Evolutionary conservation across 177 flowering plant species (phyloP).

Genomic region (Tripterygium wilfordii): DNA sequence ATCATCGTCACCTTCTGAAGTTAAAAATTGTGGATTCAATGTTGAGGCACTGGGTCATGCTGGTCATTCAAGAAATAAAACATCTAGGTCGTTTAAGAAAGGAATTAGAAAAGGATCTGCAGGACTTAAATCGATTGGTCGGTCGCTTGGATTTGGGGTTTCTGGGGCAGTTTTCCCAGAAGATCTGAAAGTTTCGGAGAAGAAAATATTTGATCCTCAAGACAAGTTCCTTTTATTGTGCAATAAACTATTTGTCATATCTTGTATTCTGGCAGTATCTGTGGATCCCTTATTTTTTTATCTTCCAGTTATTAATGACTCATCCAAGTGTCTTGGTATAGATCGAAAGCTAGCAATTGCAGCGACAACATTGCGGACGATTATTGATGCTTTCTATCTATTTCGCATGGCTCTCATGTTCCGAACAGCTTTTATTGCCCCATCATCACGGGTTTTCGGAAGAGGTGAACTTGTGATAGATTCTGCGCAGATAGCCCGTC

Average conservation of each 20-base stretch:
- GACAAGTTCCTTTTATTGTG: conserved; percentile 72
- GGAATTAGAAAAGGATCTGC: conserved; percentile 85
- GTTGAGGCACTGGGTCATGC: conserved; percentile 45
- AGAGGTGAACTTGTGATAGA: conserved; percentile 96
- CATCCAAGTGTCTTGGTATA: conserved; percentile 58
- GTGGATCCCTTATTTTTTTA: conserved; percentile 88
- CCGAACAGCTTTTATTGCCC: conserved; percentile 94
- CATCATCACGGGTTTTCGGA: conserved; percentile 96
- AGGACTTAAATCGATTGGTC: conserved; percentile 85
- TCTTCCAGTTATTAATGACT: conserved; percentile 65
- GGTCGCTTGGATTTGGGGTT: conserved; percentile 77
- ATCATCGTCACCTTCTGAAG: conserved; percentile 43
- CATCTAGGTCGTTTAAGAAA: conserved; percentile 64
- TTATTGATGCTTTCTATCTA: conserved; percentile 79
- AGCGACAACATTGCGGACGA: conserved; percentile 68
- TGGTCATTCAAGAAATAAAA: conserved; percentile 22
- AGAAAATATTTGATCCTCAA: conserved; percentile 91
- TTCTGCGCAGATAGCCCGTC: conserved; percentile 75
- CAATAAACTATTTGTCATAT: conserved; percentile 72
- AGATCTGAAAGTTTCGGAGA: conserved; percentile 84
- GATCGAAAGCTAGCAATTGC: conserved; percentile 62
- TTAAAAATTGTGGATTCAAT: conserved; percentile 58
- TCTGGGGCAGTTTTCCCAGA: conserved; percentile 79
- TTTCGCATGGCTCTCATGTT: conserved; percentile 87
- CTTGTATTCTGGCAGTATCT: conserved; percentile 83